These are phyloP conservation scores for Macroventuria anomochaeta DNA, from an alignment of 2,329 filamentous ascomycete species.

Conservation along the genomic window DNA sequence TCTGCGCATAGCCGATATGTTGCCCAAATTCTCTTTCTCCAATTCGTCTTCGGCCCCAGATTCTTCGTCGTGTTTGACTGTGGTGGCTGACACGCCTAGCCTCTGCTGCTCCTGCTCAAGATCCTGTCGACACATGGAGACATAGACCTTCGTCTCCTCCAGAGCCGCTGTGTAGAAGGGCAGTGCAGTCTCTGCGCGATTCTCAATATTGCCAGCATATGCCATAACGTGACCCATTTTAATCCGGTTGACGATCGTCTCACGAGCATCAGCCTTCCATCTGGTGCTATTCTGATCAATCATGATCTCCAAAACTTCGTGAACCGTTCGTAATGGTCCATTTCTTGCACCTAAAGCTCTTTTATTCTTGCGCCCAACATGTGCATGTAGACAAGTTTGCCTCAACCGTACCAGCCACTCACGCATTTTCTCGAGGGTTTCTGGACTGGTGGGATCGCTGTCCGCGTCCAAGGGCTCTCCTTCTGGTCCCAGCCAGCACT, in stretches of 20 bases:
- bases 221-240: conserved; percentile 79
- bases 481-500: conserved; percentile 68
- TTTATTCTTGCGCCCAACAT: conserved; percentile 73
- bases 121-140: conserved; percentile 69
- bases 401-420: conserved; percentile 78
- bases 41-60: conserved; percentile 46
- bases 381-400: conserved; percentile 84
- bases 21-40: conserved; percentile 50
- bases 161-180: conserved; percentile 68
- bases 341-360: conserved; percentile 66
- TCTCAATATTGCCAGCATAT: conserved; percentile 66
- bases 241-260: conserved; percentile 68
- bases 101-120: conserved; percentile 60
- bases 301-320: conserved; percentile 89
- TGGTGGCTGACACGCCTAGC: conserved; percentile 22
- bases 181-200: conserved; percentile 68
- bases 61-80: conserved; percentile 44
- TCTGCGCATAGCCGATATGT: conserved; percentile 66
- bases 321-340: conserved; percentile 77
- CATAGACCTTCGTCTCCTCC: conserved; percentile 53
- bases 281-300: conserved; percentile 78
- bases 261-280: conserved; percentile 72
- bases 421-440: conserved; percentile 74
- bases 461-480: conserved; percentile 67
- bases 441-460: conserved; percentile 69